phyloP scores from a whole-genome alignment of 352 stramenopile genomes.

The Phytophthora vignae region DNA sequence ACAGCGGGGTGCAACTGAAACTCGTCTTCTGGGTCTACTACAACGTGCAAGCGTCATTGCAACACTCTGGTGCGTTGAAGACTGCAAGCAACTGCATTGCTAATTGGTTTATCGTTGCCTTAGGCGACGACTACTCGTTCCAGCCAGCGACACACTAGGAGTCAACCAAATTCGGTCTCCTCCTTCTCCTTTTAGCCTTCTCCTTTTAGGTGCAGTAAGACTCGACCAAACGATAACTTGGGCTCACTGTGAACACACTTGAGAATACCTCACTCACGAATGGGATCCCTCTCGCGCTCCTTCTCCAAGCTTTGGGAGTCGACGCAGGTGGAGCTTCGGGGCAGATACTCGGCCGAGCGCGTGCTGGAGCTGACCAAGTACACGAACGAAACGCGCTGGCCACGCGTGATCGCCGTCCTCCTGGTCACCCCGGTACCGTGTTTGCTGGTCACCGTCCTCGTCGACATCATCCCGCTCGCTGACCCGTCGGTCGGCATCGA shows the following conservation, averaged over 20 bases:
- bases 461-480: slow-evolving; percentile 28
- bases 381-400: slow-evolving; percentile 10
- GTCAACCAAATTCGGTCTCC: neutral
- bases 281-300: neutral
- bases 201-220: neutral
- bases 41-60: slow-evolving; percentile 31
- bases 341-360: slow-evolving; percentile 24
- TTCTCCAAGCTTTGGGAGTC: slow-evolving; percentile 17
- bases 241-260: neutral
- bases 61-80: slow-evolving; percentile 33
- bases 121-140: slow-evolving; percentile 12
- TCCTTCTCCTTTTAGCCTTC: neutral
- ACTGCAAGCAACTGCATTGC: neutral
- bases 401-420: slow-evolving; percentile 12
- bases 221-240: neutral
- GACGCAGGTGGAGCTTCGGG: slow-evolving; percentile 32
- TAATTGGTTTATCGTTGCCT: neutral
- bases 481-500: slow-evolving; percentile 11
- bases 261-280: neutral
- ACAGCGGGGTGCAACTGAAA: slow-evolving; percentile 26
- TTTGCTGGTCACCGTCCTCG: slow-evolving; percentile 23
- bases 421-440: slow-evolving; percentile 26
- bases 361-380: slow-evolving; percentile 19
- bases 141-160: neutral
- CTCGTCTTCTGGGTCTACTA: slow-evolving; percentile 48